phyloP scores from a whole-genome alignment of 352 stramenopile genomes.

The Aphanomyces euteiches region DNA sequence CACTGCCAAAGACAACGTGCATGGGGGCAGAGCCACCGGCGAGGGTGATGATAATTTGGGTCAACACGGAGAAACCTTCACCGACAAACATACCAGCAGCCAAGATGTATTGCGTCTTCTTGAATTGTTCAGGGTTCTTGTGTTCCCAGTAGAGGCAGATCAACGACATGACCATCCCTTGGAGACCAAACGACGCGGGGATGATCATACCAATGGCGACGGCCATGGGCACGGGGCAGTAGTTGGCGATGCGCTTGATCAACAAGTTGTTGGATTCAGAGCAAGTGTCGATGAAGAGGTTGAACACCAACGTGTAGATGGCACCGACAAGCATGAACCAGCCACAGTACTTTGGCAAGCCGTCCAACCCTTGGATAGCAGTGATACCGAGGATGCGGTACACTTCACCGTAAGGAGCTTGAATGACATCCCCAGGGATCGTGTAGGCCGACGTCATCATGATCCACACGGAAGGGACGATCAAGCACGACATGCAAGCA shows the following conservation, averaged over 20 bases:
- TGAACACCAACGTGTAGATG: constrained; percentile 28
- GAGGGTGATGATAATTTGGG: constrained; percentile 25
- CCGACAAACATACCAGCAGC: constrained; percentile 24
- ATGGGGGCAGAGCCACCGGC: constrained; percentile 13
- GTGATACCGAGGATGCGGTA: constrained; percentile 24
- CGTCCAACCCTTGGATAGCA: constrained; percentile 1
- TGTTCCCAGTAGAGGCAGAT: constrained; percentile 20
- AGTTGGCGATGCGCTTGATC: constrained; percentile 13
- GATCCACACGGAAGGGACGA: constrained; percentile 21
- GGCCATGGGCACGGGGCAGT: constrained; percentile 24
- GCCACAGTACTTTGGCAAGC: constrained; percentile 13
- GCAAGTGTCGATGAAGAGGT: constrained; percentile 28
- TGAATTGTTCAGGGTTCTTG: background rate
- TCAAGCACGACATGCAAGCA: constrained; percentile 21
- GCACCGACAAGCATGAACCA: constrained; percentile 18
- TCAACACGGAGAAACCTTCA: constrained; percentile 25
- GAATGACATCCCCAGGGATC: constrained; percentile 7
- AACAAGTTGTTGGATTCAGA: constrained; percentile 15
- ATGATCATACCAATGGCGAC: constrained; percentile 29
- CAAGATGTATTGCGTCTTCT: constrained; percentile 30
- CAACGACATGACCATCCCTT: constrained; percentile 10
- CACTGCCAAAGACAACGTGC: background rate
- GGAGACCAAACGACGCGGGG: constrained; percentile 21
- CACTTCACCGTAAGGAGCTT: constrained; percentile 22
- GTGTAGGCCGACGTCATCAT: constrained; percentile 21